Percentiles rank a stretch among this genome's conserved stretches.
These are phyloP conservation scores for Cyberlindnera samutprakarnensis DNA, from an alignment of 805 yeast genomes.

Conservation along the genomic window DNA sequence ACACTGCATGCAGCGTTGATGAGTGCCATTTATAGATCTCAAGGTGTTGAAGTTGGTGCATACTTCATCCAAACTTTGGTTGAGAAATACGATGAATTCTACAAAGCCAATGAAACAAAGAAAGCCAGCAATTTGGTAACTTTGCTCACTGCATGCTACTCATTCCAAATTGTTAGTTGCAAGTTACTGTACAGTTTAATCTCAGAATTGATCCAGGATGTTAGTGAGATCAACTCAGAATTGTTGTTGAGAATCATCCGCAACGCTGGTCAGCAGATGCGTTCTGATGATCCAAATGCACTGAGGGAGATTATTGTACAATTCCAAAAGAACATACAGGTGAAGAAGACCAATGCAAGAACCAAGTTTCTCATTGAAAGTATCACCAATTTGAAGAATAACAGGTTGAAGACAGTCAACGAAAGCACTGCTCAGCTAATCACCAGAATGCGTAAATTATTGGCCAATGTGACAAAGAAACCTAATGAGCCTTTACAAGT, in stretches of 20 bases:
- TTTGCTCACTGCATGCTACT: constrained; percentile 66
- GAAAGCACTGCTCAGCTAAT: constrained; percentile 47
- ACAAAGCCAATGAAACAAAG: constrained; percentile 34
- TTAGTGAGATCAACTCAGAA: constrained; percentile 72
- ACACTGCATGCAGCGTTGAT: constrained; percentile 72
- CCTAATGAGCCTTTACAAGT: constrained; percentile 77
- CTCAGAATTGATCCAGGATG: constrained; percentile 38
- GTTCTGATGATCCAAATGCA: constrained; percentile 85
- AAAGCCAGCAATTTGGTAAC: constrained; percentile 64
- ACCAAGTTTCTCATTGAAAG: constrained; percentile 81
- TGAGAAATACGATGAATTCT: constrained; percentile 51
- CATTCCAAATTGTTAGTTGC: constrained; percentile 70
- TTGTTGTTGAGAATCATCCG: constrained; percentile 63
- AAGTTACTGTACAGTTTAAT: constrained; percentile 74
- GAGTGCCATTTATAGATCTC: constrained; percentile 64
- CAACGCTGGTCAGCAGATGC: constrained; percentile 74
- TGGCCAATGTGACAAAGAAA: constrained; percentile 44
- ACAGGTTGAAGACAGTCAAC: constrained; percentile 52
- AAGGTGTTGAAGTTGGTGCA: constrained; percentile 90
- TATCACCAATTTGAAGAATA: constrained; percentile 77
- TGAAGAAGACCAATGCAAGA: constrained; percentile 45
- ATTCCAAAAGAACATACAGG: constrained; percentile 35
- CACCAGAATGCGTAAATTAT: constrained; percentile 53
- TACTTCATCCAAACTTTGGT: constrained; percentile 70
- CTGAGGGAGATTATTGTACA: constrained; percentile 68